Conservation (phyloP, 306 rosid genomes). For the Fragaria nilgerrensis region DNA sequence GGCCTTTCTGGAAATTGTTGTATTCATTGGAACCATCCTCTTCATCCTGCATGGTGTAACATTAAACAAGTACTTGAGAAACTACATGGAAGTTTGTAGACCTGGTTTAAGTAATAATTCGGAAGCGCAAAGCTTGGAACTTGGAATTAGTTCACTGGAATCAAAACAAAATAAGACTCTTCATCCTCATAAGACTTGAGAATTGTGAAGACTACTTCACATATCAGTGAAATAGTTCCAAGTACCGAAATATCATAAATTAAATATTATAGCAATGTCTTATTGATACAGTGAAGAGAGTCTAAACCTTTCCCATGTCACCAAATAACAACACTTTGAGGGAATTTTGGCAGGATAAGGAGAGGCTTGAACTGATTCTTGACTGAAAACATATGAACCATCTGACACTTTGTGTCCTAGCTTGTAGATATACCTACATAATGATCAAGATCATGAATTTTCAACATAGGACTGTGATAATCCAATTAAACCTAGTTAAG, state of each 20-base stretch:
- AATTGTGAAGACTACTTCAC: not conserved
- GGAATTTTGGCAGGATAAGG: slow-evolving; percentile 95
- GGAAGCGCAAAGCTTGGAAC: not conserved
- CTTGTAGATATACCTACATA: slow-evolving; percentile 68
- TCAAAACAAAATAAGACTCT: not conserved
- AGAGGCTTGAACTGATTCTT: slow-evolving; percentile 66
- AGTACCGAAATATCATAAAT: not conserved
- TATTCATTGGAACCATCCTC: slow-evolving; percentile 95
- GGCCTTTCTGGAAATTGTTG: slow-evolving; percentile 74
- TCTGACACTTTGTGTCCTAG: slow-evolving; percentile 65
- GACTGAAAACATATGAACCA: slow-evolving; percentile 70
- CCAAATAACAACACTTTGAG: slow-evolving; percentile 84
- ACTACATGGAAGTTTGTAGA: not conserved
- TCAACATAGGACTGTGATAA: not conserved
- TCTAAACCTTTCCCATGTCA: slow-evolving; percentile 92
- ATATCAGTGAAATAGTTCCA: not conserved
- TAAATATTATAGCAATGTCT: not conserved
- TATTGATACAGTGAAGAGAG: slow-evolving; percentile 2
- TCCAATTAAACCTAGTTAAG: not conserved
- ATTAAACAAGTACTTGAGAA: not conserved
- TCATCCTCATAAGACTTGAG: not conserved
- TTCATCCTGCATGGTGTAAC: slow-evolving; percentile 57
- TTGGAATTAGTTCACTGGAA: not conserved
- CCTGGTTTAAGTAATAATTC: not conserved
- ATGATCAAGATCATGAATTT: not conserved